Evolutionary conservation across 228 moss, liverwort and hornwort genomes (phyloP).

Genomic region (Sphagnum magellanicum): DNA sequence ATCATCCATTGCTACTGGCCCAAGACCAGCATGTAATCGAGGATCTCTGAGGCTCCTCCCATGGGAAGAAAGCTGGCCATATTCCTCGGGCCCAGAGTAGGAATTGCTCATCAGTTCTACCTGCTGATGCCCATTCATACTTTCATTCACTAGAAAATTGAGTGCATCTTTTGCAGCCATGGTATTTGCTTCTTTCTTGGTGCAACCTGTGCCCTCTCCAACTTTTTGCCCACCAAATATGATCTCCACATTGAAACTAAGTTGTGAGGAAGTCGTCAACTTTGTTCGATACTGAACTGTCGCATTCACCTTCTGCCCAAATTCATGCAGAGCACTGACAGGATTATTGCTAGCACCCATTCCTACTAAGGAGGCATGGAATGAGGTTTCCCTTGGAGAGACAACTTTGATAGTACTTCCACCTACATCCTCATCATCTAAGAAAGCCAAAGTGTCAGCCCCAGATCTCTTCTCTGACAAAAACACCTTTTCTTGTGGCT

Average conservation of each 20-base stretch:
- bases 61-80: slow-evolving; percentile 3
- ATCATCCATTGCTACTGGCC: slow-evolving; percentile 64
- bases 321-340: slow-evolving; percentile 43
- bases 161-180: slow-evolving; percentile 88
- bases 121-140: too few species aligned
- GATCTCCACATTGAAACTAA: slow-evolving; percentile 52
- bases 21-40: slow-evolving; percentile 73
- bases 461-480: too few species aligned
- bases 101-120: too few species aligned
- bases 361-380: slow-evolving; percentile 14
- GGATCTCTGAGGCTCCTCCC: slow-evolving; percentile 75
- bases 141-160: too few species aligned
- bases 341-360: slow-evolving; percentile 29
- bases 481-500: slow-evolving; percentile 45
- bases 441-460: too few species aligned
- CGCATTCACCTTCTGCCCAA: slow-evolving; percentile 51
- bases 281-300: slow-evolving; percentile 50
- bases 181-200: slow-evolving; percentile 83
- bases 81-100: too few species aligned
- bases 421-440: slow-evolving; percentile 30
- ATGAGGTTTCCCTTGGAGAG: slow-evolving; percentile 31
- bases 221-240: slow-evolving; percentile 90
- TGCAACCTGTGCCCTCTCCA: slow-evolving; percentile 78
- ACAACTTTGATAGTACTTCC: slow-evolving; percentile 23
- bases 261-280: slow-evolving; percentile 39